Conservation (phyloP, 805 yeast species). For the Cyberlindnera suaveolens region DNA sequence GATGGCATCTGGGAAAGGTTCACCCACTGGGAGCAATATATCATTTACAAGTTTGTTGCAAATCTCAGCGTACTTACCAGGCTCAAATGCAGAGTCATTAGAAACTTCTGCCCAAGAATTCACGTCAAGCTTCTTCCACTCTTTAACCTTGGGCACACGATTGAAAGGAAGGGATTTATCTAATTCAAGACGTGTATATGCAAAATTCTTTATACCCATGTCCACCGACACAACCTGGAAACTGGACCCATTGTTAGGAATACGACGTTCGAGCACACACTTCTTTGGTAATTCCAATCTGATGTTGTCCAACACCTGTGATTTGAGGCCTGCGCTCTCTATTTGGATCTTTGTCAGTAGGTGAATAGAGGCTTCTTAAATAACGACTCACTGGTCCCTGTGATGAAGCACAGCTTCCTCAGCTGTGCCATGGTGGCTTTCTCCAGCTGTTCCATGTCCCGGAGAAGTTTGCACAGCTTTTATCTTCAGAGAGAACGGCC, state of each 20-base stretch:
- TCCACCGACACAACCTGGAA: conserved; percentile 29
- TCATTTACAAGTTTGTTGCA: conserved; percentile 23
- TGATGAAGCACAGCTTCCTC: conserved; percentile 9
- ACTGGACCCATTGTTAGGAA: conserved; percentile 15
- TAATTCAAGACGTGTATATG: conserved; percentile 24
- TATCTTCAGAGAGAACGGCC: too few relatives aligned
- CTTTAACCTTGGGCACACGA: conserved; percentile 22
- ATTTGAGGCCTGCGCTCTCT: conserved; percentile 13
- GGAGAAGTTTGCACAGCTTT: not conserved
- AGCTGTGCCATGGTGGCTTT: conserved; percentile 11
- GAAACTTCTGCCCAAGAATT: conserved; percentile 11
- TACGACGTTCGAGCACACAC: conserved; percentile 8
- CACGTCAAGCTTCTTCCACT: conserved; percentile 31
- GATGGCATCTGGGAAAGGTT: conserved; percentile 32
- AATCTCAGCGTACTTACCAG: conserved; percentile 20
- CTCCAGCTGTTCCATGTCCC: conserved; percentile 6
- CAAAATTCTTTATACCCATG: conserved; percentile 33
- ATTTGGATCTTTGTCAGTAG: not conserved
- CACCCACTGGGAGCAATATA: conserved; percentile 16
- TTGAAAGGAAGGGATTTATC: conserved; percentile 17
- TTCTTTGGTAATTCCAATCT: conserved; percentile 1
- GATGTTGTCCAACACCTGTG: conserved; percentile 4
- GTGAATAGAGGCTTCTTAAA: not conserved
- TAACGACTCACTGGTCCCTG: conserved; percentile 11
- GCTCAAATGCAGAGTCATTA: conserved; percentile 15